Conservation (phyloP, 2,329 filamentous ascomycete genomes). For the Pseudocercospora eumusae region DNA sequence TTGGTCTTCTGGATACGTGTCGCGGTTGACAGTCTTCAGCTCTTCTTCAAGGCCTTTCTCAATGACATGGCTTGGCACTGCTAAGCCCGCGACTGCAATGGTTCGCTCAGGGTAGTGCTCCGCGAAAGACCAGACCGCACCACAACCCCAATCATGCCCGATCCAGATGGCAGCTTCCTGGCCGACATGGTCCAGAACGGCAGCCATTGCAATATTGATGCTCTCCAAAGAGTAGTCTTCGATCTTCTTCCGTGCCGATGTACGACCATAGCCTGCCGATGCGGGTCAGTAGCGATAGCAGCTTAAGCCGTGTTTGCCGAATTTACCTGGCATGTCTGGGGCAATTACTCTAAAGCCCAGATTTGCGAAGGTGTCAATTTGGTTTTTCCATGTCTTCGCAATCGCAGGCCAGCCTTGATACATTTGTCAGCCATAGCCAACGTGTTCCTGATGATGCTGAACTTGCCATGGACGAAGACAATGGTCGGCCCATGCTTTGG, state of each 20-base stretch:
- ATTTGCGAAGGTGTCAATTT: constrained; percentile 38
- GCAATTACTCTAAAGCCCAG: constrained; percentile 35
- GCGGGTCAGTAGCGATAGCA: neutral
- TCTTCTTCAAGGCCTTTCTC: constrained; percentile 46
- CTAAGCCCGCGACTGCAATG: constrained; percentile 34
- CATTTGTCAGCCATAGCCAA: neutral
- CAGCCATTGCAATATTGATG: constrained; percentile 37
- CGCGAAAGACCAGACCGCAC: constrained; percentile 34
- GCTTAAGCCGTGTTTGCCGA: neutral
- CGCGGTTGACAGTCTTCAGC: constrained; percentile 45
- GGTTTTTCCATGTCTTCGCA: constrained; percentile 41
- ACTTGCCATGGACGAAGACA: constrained; percentile 35
- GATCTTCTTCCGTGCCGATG: constrained; percentile 34
- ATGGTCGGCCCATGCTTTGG: constrained; percentile 33
- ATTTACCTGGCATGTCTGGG: constrained; percentile 39
- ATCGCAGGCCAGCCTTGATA: constrained; percentile 40
- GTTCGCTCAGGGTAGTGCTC: constrained; percentile 39
- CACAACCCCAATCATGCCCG: constrained; percentile 50
- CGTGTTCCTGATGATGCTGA: neutral
- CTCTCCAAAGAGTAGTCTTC: constrained; percentile 39
- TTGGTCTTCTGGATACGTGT: constrained; percentile 49
- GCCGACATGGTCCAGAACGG: constrained; percentile 45
- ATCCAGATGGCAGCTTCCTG: constrained; percentile 51
- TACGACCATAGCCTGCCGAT: constrained; percentile 39
- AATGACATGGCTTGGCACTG: constrained; percentile 47